phyloP scores from a whole-genome alignment of 1,284 basidiomycete genomes.

The Trichosporon inkin region DNA sequence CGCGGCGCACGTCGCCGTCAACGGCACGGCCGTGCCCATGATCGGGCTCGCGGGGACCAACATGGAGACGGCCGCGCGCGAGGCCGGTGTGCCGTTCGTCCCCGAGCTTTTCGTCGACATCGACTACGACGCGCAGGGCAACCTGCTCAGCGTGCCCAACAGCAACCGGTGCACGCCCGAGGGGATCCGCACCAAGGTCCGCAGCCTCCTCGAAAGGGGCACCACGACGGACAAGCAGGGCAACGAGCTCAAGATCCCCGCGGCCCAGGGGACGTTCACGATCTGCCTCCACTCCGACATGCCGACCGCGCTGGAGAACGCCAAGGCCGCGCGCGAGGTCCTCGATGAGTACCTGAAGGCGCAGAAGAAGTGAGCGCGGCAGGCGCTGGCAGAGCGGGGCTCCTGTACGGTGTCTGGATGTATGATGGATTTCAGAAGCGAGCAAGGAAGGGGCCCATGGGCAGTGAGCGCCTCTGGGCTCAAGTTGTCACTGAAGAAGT shows the following conservation, averaged over 20 bases:
- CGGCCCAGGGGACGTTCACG: conserved; percentile 57
- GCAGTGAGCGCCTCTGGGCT: too few relatives aligned
- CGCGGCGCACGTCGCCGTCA: conserved; percentile 37
- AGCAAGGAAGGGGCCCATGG: too few relatives aligned
- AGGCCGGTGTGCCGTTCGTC: conserved; percentile 41
- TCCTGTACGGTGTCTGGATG: not conserved
- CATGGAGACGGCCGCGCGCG: conserved; percentile 38
- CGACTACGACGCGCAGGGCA: conserved; percentile 35
- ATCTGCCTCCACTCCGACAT: conserved; percentile 54
- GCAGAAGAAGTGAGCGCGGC: conserved; percentile 1
- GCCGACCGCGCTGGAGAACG: conserved; percentile 24
- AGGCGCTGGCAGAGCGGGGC: too few relatives aligned
- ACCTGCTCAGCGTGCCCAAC: conserved; percentile 38
- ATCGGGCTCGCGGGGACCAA: conserved; percentile 42
- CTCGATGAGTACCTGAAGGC: conserved; percentile 13
- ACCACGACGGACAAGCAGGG: conserved; percentile 20
- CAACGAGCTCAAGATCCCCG: conserved; percentile 15
- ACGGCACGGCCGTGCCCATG: conserved; percentile 28
- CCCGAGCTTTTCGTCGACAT: conserved; percentile 41
- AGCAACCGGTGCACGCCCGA: conserved; percentile 17
- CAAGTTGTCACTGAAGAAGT: too few relatives aligned
- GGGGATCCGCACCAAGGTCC: conserved; percentile 67
- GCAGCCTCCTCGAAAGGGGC: conserved; percentile 64
- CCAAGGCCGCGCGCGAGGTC: conserved; percentile 14
- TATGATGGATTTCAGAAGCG: too few relatives aligned